Evolutionary conservation across 1,284 basidiomycete species (phyloP).

Genomic region (Rhodotorula sp.): DNA sequence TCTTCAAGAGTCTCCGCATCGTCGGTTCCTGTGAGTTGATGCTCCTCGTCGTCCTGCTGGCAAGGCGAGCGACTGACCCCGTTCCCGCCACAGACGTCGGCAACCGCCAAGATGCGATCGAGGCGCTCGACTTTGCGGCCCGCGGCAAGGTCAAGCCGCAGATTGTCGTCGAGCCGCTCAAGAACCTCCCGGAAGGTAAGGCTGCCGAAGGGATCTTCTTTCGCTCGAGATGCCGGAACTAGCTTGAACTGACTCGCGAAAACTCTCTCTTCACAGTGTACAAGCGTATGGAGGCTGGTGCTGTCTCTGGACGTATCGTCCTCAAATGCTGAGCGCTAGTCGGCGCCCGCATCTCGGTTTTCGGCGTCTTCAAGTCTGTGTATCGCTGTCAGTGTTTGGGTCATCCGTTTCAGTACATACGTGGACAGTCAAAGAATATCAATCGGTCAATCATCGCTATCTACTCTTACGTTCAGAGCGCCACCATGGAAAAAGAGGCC

Average conservation of each 20-base stretch:
- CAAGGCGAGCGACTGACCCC: neutral
- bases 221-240: constrained; percentile 57
- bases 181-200: constrained; percentile 18
- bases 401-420: no score
- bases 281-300: constrained; percentile 59
- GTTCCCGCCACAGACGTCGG: constrained; percentile 46
- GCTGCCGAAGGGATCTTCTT: neutral
- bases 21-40: constrained; percentile 9
- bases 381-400: no score
- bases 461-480: no score
- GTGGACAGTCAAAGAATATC: no score
- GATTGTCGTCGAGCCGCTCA: constrained; percentile 50
- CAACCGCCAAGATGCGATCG: constrained; percentile 35
- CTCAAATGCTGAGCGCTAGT: constrained; percentile 46
- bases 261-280: constrained; percentile 52
- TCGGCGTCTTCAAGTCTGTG: no score
- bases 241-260: neutral
- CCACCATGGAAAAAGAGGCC: no score
- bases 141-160: constrained; percentile 50
- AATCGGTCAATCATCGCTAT: no score
- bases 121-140: constrained; percentile 50
- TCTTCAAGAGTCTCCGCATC: constrained; percentile 55
- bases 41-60: neutral
- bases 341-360: neutral
- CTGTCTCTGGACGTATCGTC: constrained; percentile 63